phyloP scores from a whole-genome alignment of 805 yeast species.

The Candida ortonii region DNA sequence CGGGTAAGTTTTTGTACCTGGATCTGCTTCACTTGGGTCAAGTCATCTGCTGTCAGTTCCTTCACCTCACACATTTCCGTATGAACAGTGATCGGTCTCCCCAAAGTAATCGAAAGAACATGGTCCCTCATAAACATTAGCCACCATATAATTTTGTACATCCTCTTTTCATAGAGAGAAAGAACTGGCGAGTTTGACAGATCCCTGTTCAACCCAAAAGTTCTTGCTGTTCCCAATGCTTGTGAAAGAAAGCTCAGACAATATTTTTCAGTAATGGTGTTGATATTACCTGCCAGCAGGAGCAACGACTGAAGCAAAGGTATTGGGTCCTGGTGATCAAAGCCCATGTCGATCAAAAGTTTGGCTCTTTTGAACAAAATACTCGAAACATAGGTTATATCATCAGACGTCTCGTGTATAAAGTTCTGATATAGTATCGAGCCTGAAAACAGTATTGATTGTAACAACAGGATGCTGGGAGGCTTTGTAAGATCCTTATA shows the following conservation, averaged over 20 bases:
- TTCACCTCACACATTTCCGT: conserved; percentile 73
- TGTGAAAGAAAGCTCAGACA: conserved; percentile 69
- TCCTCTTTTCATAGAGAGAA: conserved; percentile 19
- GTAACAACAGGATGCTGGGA: conserved; percentile 58
- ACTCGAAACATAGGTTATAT: conserved; percentile 35
- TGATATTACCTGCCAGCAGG: conserved; percentile 72
- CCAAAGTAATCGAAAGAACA: conserved; percentile 47
- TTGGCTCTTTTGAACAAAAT: conserved; percentile 42
- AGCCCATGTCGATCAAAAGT: conserved; percentile 63
- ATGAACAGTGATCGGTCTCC: conserved; percentile 66
- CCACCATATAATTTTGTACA: conserved; percentile 21
- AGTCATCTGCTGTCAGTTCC: conserved; percentile 62
- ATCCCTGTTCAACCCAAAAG: conserved; percentile 67
- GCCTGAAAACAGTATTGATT: conserved; percentile 64
- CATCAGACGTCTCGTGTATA: conserved; percentile 48
- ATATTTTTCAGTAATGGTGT: conserved; percentile 59
- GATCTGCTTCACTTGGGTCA: conserved; percentile 46
- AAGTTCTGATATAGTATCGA: conserved; percentile 56
- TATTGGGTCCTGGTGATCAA: conserved; percentile 62
- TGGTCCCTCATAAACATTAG: conserved; percentile 15
- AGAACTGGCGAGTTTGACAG: conserved; percentile 5
- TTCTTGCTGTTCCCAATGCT: conserved; percentile 68
- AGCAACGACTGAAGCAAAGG: conserved; percentile 56
- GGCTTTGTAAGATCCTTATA: conserved; percentile 56
- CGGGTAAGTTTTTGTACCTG: conserved; percentile 8